Evolutionary conservation across 805 yeast species (phyloP).

Genomic region (Saturnispora ahearnii): DNA sequence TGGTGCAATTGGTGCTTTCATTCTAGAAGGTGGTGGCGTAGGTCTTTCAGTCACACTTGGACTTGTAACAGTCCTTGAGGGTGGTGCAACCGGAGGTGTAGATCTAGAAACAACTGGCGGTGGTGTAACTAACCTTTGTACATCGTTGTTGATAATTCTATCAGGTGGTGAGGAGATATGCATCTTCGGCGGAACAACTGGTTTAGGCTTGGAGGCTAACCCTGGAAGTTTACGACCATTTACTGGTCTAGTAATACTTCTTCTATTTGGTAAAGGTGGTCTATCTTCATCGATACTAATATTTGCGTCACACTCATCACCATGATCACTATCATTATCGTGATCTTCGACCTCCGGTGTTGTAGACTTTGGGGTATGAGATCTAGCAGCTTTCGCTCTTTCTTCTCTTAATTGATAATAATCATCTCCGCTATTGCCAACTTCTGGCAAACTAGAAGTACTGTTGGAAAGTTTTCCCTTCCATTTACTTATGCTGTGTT

Average conservation of each 20-base stretch:
- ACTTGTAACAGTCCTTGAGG: conserved; percentile 2
- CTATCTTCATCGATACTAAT: conserved; percentile 19
- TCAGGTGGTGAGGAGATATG: neutral
- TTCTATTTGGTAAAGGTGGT: conserved; percentile 22
- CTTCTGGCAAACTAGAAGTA: conserved; percentile 2
- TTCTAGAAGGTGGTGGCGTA: conserved; percentile 30
- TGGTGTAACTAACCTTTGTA: neutral
- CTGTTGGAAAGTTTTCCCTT: conserved; percentile 9
- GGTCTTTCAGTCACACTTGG: conserved; percentile 14
- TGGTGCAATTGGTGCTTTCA: conserved; percentile 16
- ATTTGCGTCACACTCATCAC: conserved; percentile 14
- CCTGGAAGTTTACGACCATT: conserved; percentile 9
- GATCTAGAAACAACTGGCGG: conserved; percentile 14
- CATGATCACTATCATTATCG: conserved; percentile 8
- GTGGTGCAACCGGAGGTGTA: conserved; percentile 11
- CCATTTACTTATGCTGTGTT: conserved; percentile 9
- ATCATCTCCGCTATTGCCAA: conserved; percentile 4
- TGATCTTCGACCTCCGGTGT: neutral
- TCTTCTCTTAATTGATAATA: conserved; percentile 3
- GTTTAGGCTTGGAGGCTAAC: conserved; percentile 6
- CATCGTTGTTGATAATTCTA: neutral
- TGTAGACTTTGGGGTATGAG: neutral
- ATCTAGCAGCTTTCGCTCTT: conserved; percentile 3
- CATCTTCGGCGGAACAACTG: conserved; percentile 9
- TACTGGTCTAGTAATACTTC: conserved; percentile 1